Evolutionary conservation across 1,284 basidiomycete species (phyloP).

Genomic region (Taiwanofungus camphoratus): DNA sequence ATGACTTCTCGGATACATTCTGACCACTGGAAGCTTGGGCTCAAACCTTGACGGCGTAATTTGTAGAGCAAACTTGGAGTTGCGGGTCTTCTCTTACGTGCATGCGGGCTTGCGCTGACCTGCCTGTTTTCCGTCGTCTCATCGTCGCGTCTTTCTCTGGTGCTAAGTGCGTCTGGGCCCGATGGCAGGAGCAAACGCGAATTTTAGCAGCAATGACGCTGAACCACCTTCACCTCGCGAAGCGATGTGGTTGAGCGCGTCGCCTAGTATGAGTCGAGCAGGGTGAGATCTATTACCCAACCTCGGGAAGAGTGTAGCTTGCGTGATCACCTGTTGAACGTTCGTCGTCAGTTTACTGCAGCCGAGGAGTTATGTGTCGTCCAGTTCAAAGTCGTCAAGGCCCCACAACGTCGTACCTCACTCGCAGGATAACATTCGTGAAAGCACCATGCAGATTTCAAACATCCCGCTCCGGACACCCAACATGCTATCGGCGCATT

Average conservation of each 20-base stretch:
- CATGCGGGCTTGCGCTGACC: too few relatives aligned
- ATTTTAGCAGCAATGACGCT: constrained; percentile 7
- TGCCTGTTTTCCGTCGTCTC: too few relatives aligned
- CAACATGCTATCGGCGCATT: constrained; percentile 10
- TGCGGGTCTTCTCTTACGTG: too few relatives aligned
- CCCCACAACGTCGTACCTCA: constrained; percentile 29
- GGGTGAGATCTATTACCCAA: constrained; percentile 6
- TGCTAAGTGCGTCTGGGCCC: too few relatives aligned
- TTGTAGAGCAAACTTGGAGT: too few relatives aligned
- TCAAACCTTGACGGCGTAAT: too few relatives aligned
- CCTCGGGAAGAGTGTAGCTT: constrained; percentile 1
- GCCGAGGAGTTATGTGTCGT: constrained; percentile 32
- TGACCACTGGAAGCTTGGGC: too few relatives aligned
- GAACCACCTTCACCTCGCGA: constrained; percentile 12
- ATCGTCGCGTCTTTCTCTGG: too few relatives aligned
- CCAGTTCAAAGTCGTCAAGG: constrained; percentile 24
- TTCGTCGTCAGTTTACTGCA: constrained; percentile 25
- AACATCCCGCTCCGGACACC: constrained; percentile 38
- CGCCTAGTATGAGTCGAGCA: constrained; percentile 9
- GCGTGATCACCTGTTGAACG: constrained; percentile 6
- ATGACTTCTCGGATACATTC: too few relatives aligned
- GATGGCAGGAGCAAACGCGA: constrained; percentile 1
- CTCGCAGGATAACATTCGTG: constrained; percentile 57
- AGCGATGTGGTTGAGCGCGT: constrained; percentile 6
- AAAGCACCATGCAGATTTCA: constrained; percentile 60